These are phyloP conservation scores for Monosporascus sp. DNA, from an alignment of 2,329 filamentous ascomycete genomes.

Conservation along the genomic window DNA sequence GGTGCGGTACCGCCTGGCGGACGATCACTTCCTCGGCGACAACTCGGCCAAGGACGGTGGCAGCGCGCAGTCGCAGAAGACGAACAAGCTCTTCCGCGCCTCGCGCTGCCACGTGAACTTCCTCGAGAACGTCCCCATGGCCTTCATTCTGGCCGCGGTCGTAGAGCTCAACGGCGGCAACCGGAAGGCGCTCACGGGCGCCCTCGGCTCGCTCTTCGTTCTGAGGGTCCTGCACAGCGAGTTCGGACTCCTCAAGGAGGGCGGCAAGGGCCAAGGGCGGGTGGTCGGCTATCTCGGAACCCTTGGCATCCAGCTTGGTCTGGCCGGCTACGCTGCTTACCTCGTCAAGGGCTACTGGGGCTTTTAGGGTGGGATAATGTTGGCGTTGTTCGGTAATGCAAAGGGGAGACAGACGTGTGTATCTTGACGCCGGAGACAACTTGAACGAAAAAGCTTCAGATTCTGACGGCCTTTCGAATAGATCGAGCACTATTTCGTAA, in stretches of 20 bases:
- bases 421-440: no score
- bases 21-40: conserved; percentile 23
- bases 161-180: conserved; percentile 28
- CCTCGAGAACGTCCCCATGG: conserved; percentile 27
- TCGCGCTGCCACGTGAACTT: conserved; percentile 25
- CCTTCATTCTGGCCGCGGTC: conserved; percentile 22
- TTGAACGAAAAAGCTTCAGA: no score
- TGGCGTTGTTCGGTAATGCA: background rate
- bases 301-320: conserved; percentile 15
- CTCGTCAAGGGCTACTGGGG: conserved; percentile 22
- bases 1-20: conserved; percentile 17
- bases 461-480: no score
- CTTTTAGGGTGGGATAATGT: conserved; percentile 3
- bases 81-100: conserved; percentile 21
- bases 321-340: conserved; percentile 25
- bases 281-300: conserved; percentile 26
- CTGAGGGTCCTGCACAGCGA: conserved; percentile 24
- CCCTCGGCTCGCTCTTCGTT: conserved; percentile 20
- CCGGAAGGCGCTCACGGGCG: conserved; percentile 16
- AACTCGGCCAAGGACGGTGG: conserved; percentile 13
- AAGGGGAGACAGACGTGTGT: background rate
- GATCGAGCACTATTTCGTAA: no score
- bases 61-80: conserved; percentile 2
- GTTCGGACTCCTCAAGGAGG: conserved; percentile 17
- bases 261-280: conserved; percentile 18